These are phyloP conservation scores for Plantago coronopus DNA, from an alignment of 305 asterid species.

Conservation along the genomic window DNA sequence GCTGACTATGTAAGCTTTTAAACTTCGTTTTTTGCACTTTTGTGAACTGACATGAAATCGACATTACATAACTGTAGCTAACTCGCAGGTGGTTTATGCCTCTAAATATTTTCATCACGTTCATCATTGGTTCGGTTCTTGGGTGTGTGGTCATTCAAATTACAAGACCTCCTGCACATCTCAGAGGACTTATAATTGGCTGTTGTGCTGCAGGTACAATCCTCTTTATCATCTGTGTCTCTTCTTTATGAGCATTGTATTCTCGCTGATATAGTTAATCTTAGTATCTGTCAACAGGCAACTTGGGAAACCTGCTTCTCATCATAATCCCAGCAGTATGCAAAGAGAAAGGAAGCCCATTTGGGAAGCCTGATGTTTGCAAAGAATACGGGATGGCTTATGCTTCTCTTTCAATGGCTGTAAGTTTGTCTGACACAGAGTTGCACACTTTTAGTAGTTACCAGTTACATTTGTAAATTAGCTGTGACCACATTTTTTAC, in stretches of 20 bases:
- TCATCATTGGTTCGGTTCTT: constrained; percentile 67
- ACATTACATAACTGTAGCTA: constrained; percentile 8
- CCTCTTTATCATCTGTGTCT: background rate
- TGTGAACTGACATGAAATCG: no score
- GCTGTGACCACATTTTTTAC: constrained; percentile 2
- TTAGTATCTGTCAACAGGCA: constrained; percentile 43
- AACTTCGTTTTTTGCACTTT: background rate
- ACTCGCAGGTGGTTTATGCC: constrained; percentile 95
- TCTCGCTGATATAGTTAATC: no score
- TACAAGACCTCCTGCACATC: constrained; percentile 63
- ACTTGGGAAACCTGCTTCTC: constrained; percentile 80
- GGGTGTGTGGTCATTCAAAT: constrained; percentile 67
- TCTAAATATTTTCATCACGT: constrained; percentile 66
- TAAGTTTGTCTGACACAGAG: constrained; percentile 28
- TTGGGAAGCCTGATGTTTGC: constrained; percentile 68
- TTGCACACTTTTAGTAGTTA: no score
- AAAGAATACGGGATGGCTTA: constrained; percentile 68
- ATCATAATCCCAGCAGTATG: constrained; percentile 87
- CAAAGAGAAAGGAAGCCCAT: constrained; percentile 81
- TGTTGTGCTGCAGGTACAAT: constrained; percentile 80
- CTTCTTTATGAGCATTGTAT: no score
- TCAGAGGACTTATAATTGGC: constrained; percentile 72
- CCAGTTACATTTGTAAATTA: no score
- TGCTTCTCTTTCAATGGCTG: constrained; percentile 92
- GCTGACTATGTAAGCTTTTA: constrained; percentile 54